Evolutionary conservation across 257 asterid genomes (phyloP), one percentile per base, ranked within the genome.

Genomic region (Rehmannia glutinosa): DNA sequence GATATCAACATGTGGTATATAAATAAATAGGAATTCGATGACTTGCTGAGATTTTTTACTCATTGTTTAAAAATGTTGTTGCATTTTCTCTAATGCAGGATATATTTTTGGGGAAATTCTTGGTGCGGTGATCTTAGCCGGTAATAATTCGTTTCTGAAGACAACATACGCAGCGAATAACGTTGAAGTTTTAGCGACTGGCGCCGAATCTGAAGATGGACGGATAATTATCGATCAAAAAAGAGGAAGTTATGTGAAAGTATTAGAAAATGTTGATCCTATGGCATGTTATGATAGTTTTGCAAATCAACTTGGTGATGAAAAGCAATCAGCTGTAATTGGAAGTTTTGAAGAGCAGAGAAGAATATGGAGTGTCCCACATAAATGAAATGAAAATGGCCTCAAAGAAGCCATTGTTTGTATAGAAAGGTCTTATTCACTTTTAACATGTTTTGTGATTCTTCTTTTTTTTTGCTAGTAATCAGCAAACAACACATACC

Each of bases 331-430:
- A 51, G 95, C 96, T 54, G 83, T 84, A 13, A 68, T 86, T 71
- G 88, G 87, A 75, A 89, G 97, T 84, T 89, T 87, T 70, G 77
- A 73, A 13, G 82, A 82, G 64, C 97, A 89, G 68, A 85, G 67
- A 75, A 85, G 81, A 73, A 53, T 70, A 24, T 88, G 95, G 97
- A 86, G 74, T 70, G 64, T 60, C 25, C 63, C 74, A 32, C 73
- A 35, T 10, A 73, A 33, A 39, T 67, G 69, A 75, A 41, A 52
- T 8, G 8, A 66, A 42, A 64, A 62, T 47, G 2, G 23, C 52
- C 24, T 15, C 59, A 9, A 46, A 43, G 19, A 38, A 52, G 20
- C 46, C 52, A n/a, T 30, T 30, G 4, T 32, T 32, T 32, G 38
- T 32, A 32, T 32, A 32, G n/a, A n/a, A n/a, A n/a, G n/a, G n/a